These are phyloP conservation scores for Sporobolomyces roseus DNA, from an alignment of 768 basidiomycete species.

Conservation along the genomic window DNA sequence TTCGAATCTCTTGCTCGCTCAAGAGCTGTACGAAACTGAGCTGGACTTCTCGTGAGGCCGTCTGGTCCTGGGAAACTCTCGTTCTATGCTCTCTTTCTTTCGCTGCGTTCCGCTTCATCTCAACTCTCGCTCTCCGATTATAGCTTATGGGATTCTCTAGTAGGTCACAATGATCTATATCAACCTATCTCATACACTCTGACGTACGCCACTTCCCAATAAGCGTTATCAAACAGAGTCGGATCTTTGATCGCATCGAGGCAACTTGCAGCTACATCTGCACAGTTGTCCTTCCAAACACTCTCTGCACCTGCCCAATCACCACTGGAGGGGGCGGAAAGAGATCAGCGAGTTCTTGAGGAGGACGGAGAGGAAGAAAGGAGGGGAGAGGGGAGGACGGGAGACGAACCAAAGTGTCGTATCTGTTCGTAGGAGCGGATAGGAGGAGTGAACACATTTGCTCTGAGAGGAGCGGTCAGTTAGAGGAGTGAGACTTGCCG, in stretches of 20 bases:
- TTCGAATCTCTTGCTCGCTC: too few species aligned
- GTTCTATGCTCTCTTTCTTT: background rate
- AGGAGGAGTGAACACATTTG: background rate
- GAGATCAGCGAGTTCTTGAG: background rate
- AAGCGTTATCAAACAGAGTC: conserved; percentile 11
- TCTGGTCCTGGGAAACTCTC: too few species aligned
- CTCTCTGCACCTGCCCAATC: conserved; percentile 25
- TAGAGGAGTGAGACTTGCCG: background rate
- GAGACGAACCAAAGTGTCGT: conserved; percentile 16
- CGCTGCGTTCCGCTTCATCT: background rate
- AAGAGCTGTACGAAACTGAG: too few species aligned
- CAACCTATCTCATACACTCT: conserved; percentile 18
- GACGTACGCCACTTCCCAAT: conserved; percentile 21
- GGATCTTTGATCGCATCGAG: conserved; percentile 20
- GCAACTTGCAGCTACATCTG: conserved; percentile 7
- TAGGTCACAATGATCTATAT: background rate
- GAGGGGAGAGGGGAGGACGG: background rate
- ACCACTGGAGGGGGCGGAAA: conserved; percentile 12
- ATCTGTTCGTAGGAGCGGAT: background rate
- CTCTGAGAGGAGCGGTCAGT: too few species aligned
- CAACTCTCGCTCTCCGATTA: background rate
- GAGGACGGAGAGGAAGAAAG: background rate
- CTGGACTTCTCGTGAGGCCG: too few species aligned
- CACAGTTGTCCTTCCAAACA: conserved; percentile 10
- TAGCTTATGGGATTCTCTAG: background rate